Evolutionary conservation across 2,329 filamentous ascomycete genomes (phyloP), one percentile per base, ranked within the genome.

Genomic region (Fusarium dlaminii): DNA sequence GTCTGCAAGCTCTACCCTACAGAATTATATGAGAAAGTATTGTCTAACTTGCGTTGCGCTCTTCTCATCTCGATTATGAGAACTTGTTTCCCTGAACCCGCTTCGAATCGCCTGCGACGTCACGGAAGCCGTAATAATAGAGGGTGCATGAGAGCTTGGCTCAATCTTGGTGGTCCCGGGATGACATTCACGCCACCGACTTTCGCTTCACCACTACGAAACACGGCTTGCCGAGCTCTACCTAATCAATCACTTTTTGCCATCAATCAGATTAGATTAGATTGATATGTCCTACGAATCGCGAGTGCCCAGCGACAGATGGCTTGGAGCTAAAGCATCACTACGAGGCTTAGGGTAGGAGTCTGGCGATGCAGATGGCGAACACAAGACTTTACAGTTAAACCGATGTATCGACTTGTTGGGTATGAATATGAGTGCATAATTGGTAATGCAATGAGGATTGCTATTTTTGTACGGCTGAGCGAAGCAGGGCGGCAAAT

Each of bases 221-320:
- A 48, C 29, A 9, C 5, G n/a, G 24, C 14, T 40, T 43, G 36
- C 29, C 39, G 17, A 24, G 36, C 30, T 27, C 27, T 30, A 17
- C 45, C 45, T 17, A 20, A 34, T 55, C 24, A 11, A 29, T 36
- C 27, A 6, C 22, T 15, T 13, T 29, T 37, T n/a, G 8, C 29
- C 14, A 34, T 30, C n/a, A n/a, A 70, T 70, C 67, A 48, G 66
- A 70, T 70, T 59, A 70, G 66, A 70, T 70, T 48, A 70, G 59
- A 70, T 66, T 39, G 39, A 70, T 48, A 43, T 37, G 13, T 18
- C 15, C 15, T n/a, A 14, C 43, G 37, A 57, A 37, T 58, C 13
- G 14, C n/a, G 30, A 29, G 4, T 7, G 29, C n/a, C 29, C 20
- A 2, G 27, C 43, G 46, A 54, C 27, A 22, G 5, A 36, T 42